Evolutionary conservation across 1,284 basidiomycete genomes (phyloP).

Genomic region (Leccinum ponderosum): DNA sequence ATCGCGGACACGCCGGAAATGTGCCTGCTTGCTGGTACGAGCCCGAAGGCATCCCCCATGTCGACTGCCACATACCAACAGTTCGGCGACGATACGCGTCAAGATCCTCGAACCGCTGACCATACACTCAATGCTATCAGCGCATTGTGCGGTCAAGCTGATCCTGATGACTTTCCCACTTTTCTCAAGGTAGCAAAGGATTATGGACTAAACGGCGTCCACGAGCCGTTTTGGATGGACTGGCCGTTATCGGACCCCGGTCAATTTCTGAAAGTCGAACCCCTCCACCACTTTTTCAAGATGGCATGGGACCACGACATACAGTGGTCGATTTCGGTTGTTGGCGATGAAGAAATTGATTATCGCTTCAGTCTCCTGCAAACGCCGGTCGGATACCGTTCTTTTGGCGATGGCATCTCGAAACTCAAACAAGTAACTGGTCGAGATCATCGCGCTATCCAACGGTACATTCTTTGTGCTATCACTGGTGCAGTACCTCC

Average conservation of each 20-base stretch:
- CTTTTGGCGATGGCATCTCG: not conserved
- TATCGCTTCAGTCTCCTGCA: not conserved
- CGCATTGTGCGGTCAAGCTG: not conserved
- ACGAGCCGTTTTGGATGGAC: not conserved
- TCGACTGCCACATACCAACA: not conserved
- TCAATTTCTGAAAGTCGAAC: not conserved
- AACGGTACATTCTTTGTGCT: not conserved
- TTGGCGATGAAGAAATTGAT: not conserved
- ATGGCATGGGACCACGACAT: not conserved
- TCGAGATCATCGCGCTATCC: not conserved
- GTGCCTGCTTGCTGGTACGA: not conserved
- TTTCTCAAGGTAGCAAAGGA: not conserved
- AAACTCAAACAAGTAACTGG: not conserved
- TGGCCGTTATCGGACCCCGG: not conserved
- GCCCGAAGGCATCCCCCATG: not conserved
- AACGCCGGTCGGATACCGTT: not conserved
- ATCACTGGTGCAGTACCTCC: not conserved
- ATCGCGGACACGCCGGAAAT: not conserved
- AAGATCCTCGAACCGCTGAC: not conserved
- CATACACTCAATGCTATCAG: not conserved
- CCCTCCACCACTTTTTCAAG: not conserved
- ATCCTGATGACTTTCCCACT: not conserved
- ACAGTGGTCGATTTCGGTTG: not conserved
- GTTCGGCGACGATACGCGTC: not conserved
- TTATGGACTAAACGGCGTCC: not conserved